A percentile compares a stretch with the other conserved stretches of the same genome.
Conservation (phyloP, 208 protist species). For the Tritrichomonas musculus region DNA sequence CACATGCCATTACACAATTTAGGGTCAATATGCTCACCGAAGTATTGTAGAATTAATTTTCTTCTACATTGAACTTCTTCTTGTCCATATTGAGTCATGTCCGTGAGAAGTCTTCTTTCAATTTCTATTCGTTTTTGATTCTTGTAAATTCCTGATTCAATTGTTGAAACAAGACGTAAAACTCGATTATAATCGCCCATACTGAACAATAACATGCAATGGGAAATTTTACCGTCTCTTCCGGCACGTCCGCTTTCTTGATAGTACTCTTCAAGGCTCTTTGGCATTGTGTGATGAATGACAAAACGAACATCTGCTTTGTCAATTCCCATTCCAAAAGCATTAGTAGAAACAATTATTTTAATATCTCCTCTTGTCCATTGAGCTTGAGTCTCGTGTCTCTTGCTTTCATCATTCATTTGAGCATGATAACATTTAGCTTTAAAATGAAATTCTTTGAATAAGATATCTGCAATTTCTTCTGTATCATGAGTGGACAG, state of each 20-base stretch:
- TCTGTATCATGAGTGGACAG: slow-evolving; percentile 35
- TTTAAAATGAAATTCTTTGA: slow-evolving; percentile 30
- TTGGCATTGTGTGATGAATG: slow-evolving; percentile 51
- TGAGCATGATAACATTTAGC: slow-evolving; percentile 45
- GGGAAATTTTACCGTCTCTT: slow-evolving; percentile 68
- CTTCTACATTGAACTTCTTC: neutral
- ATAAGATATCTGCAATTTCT: neutral
- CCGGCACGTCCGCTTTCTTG: slow-evolving; percentile 91
- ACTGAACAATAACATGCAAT: slow-evolving; percentile 55
- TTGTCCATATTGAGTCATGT: neutral
- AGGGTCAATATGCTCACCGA: neutral
- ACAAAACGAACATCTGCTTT: slow-evolving; percentile 51
- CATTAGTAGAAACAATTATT: slow-evolving; percentile 51
- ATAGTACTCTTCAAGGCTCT: slow-evolving; percentile 52
- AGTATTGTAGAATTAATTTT: neutral
- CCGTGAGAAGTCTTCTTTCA: neutral
- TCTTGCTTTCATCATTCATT: neutral
- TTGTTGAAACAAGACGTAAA: neutral
- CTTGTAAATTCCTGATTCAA: neutral
- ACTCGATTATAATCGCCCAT: neutral
- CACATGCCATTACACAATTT: neutral
- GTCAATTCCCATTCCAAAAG: slow-evolving; percentile 62
- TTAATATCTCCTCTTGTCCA: slow-evolving; percentile 35
- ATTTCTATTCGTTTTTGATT: neutral
- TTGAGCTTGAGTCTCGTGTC: slow-evolving; percentile 34